Conservation (phyloP, 441 rosid species). For the Isatis lusitanica region DNA sequence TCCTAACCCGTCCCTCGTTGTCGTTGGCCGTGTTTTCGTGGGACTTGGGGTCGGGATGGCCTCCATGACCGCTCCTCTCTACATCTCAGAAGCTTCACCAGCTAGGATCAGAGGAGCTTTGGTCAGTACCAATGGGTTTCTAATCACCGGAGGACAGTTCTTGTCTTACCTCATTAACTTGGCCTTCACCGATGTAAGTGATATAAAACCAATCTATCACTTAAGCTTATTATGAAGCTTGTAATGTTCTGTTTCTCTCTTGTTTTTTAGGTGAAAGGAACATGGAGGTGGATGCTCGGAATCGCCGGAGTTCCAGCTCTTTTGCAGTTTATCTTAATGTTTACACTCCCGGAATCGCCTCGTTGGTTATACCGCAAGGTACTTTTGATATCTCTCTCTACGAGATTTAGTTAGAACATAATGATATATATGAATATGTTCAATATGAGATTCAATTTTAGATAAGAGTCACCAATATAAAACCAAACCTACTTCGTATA, state of each 20-base stretch:
- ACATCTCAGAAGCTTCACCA: constrained; percentile 91
- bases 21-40: constrained; percentile 68
- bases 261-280: constrained; percentile 52
- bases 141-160: constrained; percentile 86
- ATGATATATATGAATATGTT: not conserved
- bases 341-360: constrained; percentile 79
- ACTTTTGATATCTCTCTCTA: not conserved
- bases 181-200: constrained; percentile 62
- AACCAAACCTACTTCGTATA: not conserved
- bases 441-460: not conserved
- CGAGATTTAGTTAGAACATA: no score
- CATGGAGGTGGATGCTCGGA: constrained; percentile 98
- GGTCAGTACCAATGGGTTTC: constrained; percentile 76
- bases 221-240: not conserved
- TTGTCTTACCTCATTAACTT: constrained; percentile 74
- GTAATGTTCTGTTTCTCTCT: constrained; percentile 1
- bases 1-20: constrained; percentile 56
- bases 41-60: constrained; percentile 95
- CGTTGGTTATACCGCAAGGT: constrained; percentile 77
- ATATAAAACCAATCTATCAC: not conserved
- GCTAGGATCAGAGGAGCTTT: constrained; percentile 85
- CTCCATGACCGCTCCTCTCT: constrained; percentile 85
- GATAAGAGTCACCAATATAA: not conserved
- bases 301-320: constrained; percentile 77
- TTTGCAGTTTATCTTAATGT: constrained; percentile 66